Evolutionary conservation across 768 basidiomycete genomes (phyloP).

Genomic region (Pleurotus pulmonarius): DNA sequence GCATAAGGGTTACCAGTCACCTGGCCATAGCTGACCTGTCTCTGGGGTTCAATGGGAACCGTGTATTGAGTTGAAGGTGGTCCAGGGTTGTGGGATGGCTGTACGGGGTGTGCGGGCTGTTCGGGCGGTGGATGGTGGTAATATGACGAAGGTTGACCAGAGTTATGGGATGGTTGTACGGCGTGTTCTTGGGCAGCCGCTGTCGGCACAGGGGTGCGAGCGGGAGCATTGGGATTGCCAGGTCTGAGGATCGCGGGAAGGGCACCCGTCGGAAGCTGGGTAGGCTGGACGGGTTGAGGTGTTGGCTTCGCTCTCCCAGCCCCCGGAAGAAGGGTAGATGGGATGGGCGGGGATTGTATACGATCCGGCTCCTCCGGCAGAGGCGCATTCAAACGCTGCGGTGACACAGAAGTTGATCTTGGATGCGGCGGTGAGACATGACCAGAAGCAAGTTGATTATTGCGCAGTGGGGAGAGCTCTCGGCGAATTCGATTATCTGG

Average conservation of each 20-base stretch:
- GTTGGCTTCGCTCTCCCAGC: constrained; percentile 3
- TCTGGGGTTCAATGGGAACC: background rate
- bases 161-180: constrained; percentile 1
- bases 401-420: constrained; percentile 6
- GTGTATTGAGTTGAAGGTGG: background rate
- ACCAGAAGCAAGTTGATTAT: constrained; percentile 4
- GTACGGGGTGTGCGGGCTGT: constrained; percentile 2
- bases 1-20: background rate
- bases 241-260: constrained; percentile 3
- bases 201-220: background rate
- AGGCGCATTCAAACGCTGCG: background rate
- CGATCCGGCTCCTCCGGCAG: background rate
- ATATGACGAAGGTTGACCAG: background rate
- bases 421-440: background rate
- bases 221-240: background rate
- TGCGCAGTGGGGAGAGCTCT: constrained; percentile 8
- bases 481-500: constrained; percentile 12
- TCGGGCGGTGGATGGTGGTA: background rate
- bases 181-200: background rate
- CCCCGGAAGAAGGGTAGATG: background rate
- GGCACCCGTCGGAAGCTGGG: background rate
- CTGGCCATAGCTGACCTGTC: background rate
- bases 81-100: constrained; percentile 4
- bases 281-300: background rate
- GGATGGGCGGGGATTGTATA: constrained; percentile 1